Evolutionary conservation across 768 basidiomycete species (phyloP), one percentile per base, ranked within the genome.

Genomic region (Kwoniella sp.): DNA sequence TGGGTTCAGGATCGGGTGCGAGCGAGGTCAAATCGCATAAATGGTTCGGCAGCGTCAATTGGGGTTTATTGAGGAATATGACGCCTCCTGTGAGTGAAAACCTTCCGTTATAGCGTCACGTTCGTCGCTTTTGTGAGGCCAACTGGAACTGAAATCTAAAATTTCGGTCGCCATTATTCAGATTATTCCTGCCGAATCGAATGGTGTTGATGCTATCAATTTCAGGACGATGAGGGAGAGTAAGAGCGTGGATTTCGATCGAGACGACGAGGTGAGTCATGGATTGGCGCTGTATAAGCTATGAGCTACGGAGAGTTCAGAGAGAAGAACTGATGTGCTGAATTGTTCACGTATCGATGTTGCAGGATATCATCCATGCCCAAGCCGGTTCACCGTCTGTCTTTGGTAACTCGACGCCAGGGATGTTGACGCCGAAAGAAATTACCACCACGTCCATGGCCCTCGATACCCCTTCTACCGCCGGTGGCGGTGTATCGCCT

Each of bases 21-120:
- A 95, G 93, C 78, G 96, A 99, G 82, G 93, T 99, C 74, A 99
- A 98, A 84, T 89, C 91, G 63, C 96, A 98, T 86, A 93, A 92
- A 80, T 99, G 96, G 96, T 99, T 99, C 83, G 83, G 84, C 29
- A 93, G 92, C 74, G 88, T 95, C 78, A 94, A 92, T 82, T 99
- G 95, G 96, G 96, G 95, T 25, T 84, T 99, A 61, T 82, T 99
- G 78, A 86, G 96, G 72, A 90, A 98, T 82, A 89, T 87, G 72
- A 88, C 88, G 77, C 96, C 96, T 59, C 96, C 96, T 83, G 92
- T 94, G 82, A 75, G 92, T 70, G 31, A 26, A 79, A 56, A 61
- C 56, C 61, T 63, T 4, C 26, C 17, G 13, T 26, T 26, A 23
- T 47, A 23, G 8, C 38, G 22, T 26, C 38, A 20, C 11, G 20